phyloP scores from a whole-genome alignment of 768 basidiomycete genomes.

The Tricholoma furcatifolium region DNA sequence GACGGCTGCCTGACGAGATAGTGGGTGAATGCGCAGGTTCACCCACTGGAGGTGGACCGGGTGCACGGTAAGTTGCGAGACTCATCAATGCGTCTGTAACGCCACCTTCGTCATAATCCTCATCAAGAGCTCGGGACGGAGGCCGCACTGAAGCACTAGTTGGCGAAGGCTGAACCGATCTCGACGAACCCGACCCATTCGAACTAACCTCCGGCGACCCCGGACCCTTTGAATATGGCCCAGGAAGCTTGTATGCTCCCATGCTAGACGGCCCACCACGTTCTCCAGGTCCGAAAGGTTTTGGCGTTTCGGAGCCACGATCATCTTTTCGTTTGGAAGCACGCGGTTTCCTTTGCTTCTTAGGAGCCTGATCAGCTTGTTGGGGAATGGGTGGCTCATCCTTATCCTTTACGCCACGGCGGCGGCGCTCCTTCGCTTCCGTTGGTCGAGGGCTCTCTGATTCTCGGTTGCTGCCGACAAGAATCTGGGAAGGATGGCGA shows the following conservation, averaged over 20 bases:
- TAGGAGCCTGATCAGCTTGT: conserved; percentile 38
- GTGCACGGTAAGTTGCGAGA: conserved; percentile 46
- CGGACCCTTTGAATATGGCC: conserved; percentile 38
- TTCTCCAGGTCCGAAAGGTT: conserved; percentile 32
- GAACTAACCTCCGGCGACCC: conserved; percentile 67
- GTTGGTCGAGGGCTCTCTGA: conserved; percentile 62
- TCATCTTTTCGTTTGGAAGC: conserved; percentile 43
- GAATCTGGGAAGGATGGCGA: conserved; percentile 30
- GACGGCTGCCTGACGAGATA: conserved; percentile 55
- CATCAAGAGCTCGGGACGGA: conserved; percentile 74
- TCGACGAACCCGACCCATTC: conserved; percentile 58
- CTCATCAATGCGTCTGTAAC: conserved; percentile 77
- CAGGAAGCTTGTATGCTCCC: conserved; percentile 25
- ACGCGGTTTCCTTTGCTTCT: conserved; percentile 59
- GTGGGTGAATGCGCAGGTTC: conserved; percentile 55
- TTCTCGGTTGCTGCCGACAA: conserved; percentile 35
- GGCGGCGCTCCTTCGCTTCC: conserved; percentile 46
- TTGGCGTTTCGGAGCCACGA: conserved; percentile 45
- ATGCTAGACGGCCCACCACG: conserved; percentile 24
- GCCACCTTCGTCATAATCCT: conserved; percentile 90
- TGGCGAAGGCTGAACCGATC: conserved; percentile 73
- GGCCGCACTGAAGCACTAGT: conserved; percentile 58
- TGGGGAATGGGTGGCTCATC: conserved; percentile 34
- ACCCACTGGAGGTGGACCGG: conserved; percentile 28
- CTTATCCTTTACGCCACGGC: conserved; percentile 48